Evolutionary conservation across 139 green algal species (phyloP).

Genomic region (Chlorella sp.): DNA sequence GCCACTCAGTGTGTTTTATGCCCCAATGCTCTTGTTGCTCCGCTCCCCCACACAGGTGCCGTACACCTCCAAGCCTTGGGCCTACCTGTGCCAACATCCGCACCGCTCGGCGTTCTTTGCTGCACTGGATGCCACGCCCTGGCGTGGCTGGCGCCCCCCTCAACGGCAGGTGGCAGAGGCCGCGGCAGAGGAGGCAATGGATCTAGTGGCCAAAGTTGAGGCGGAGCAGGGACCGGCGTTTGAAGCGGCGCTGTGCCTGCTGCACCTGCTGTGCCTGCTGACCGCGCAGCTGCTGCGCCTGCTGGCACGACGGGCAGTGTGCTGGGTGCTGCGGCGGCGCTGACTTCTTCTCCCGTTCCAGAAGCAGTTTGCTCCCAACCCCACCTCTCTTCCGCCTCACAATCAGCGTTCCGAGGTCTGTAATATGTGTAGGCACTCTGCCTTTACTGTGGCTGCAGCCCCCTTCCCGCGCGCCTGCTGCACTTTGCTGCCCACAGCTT

Average conservation of each 20-base stretch:
- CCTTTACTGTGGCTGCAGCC: too few relatives aligned
- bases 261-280: neutral
- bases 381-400: too few relatives aligned
- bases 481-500: too few relatives aligned
- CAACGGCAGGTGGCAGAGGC: conserved; percentile 2
- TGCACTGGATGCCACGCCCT: conserved; percentile 11
- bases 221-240: neutral
- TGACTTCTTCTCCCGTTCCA: too few relatives aligned
- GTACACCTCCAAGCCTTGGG: conserved; percentile 31
- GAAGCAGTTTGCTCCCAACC: too few relatives aligned
- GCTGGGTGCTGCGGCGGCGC: too few relatives aligned
- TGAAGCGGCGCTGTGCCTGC: neutral
- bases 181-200: neutral
- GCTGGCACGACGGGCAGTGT: too few relatives aligned
- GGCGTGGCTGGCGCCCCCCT: conserved; percentile 1
- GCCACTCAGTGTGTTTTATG: neutral
- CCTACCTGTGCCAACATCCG: conserved; percentile 31
- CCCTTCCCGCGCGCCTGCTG: too few relatives aligned
- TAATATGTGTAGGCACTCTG: too few relatives aligned
- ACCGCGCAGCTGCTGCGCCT: too few relatives aligned
- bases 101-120: neutral
- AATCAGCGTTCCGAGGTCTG: too few relatives aligned
- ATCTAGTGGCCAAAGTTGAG: neutral
- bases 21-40: neutral
- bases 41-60: neutral